Conservation (phyloP, 1,284 basidiomycete genomes). For the Heterobasidion occidentale region DNA sequence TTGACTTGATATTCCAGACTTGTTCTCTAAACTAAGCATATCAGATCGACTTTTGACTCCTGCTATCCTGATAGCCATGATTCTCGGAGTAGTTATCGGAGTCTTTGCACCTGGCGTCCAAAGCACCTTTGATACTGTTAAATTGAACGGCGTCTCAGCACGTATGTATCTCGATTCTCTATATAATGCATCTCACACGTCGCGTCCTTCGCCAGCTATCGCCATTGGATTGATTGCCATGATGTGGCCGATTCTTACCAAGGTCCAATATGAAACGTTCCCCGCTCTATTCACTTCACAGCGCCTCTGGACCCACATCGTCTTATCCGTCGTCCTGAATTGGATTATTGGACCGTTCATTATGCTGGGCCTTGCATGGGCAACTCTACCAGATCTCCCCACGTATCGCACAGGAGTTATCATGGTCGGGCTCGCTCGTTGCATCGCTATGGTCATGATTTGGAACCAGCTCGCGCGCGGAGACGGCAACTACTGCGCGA, state of each 20-base stretch:
- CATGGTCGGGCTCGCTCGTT: slow-evolving; percentile 51
- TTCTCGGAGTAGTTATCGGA: slow-evolving; percentile 74
- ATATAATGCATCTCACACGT: slow-evolving; percentile 9
- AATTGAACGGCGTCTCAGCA: slow-evolving; percentile 48
- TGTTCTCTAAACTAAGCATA: slow-evolving; percentile 25
- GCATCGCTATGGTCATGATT: slow-evolving; percentile 79
- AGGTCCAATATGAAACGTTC: slow-evolving; percentile 74
- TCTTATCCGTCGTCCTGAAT: slow-evolving; percentile 68
- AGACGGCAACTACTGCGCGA: slow-evolving; percentile 73
- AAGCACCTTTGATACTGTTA: slow-evolving; percentile 42
- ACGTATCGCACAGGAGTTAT: slow-evolving; percentile 51
- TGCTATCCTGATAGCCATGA: slow-evolving; percentile 71
- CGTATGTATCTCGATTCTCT: slow-evolving; percentile 33
- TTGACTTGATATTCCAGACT: neutral
- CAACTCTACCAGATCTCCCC: slow-evolving; percentile 73
- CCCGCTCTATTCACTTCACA: slow-evolving; percentile 48
- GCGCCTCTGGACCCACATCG: slow-evolving; percentile 64
- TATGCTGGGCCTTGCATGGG: slow-evolving; percentile 84
- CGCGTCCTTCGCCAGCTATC: slow-evolving; percentile 42
- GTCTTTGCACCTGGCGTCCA: slow-evolving; percentile 48
- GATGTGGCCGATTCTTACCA: slow-evolving; percentile 86
- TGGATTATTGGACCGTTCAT: slow-evolving; percentile 79
- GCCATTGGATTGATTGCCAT: slow-evolving; percentile 75
- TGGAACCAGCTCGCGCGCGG: slow-evolving; percentile 80
- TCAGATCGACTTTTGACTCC: slow-evolving; percentile 69